Base-by-base conservation (phyloP, 2,329 filamentous ascomycete genomes). In the Fusarium lyarnte region DNA sequence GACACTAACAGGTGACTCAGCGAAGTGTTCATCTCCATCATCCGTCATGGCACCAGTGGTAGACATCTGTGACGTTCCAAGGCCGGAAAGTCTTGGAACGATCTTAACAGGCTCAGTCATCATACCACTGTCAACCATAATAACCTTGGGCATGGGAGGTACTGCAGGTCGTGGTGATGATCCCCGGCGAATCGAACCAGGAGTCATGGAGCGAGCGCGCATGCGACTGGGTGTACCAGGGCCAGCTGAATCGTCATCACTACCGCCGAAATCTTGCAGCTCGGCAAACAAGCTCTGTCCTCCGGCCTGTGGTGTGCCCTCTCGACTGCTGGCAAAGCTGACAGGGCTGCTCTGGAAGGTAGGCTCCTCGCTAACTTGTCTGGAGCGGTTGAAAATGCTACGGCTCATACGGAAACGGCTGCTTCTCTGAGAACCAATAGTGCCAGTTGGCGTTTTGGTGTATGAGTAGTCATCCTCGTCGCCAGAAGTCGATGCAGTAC, bases 261-360 rank as follows among this genome's bases (percentile, higher is more conserved):
- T 92, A 72, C 90, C 90, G 69, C 90, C 92, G 46, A 98, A 85
- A 73, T 94, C 93, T 58, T 93, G 94, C 45, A 99, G 87, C 81
- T 99, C 96, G 43, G 94, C 94, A 79, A 96, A 97, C 55, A 99
- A 85, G 78, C 93, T 98, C 84, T 97, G 93, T 21, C 89, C 49
- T 29, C 49, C 82, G 46, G 82, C 81, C 63, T 87, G 83, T 14
- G 88, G 85, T 6, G 87, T 89, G 49, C 83, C 84, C 36, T 72
- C 81, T 70, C 84, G 87, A 74, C 85, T 87, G 67, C 84, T 86
- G 23, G 81, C 83, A 70, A 87, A 85, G 77, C 88, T 90, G 53
- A 86, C 86, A 23, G 89, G 90, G 68, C 90, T 92, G 78, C 88
- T 87, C 46, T 86, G 86, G 69, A 89, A 82, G 49, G 79, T 80